A percentile compares a stretch with the other conserved stretches of the same genome.
These are phyloP conservation scores for Pleomassaria siparia DNA, from an alignment of 2,329 filamentous ascomycete species.

Conservation along the genomic window DNA sequence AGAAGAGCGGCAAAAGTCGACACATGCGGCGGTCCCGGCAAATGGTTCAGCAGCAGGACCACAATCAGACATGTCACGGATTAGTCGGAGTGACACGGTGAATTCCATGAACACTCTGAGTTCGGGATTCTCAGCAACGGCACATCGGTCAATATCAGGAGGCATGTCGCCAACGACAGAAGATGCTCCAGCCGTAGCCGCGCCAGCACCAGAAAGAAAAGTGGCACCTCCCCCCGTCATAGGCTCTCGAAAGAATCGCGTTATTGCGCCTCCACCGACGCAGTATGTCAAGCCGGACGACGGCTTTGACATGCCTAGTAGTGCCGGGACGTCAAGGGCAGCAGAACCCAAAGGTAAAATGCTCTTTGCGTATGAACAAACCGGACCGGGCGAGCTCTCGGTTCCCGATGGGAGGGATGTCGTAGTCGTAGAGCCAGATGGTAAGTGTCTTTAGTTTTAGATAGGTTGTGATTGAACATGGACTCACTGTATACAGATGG, in stretches of 20 bases:
- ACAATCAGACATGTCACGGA: constrained; percentile 64
- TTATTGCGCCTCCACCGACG: constrained; percentile 84
- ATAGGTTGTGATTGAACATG: neutral
- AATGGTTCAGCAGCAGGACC: constrained; percentile 51
- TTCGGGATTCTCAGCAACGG: constrained; percentile 82
- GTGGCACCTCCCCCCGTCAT: constrained; percentile 17
- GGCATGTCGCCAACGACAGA: constrained; percentile 55
- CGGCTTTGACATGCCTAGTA: constrained; percentile 45
- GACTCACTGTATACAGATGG: constrained; percentile 64
- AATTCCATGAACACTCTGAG: constrained; percentile 73
- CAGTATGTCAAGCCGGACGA: constrained; percentile 72
- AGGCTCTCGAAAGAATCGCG: constrained; percentile 60
- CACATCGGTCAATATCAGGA: constrained; percentile 73
- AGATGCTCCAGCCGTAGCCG: constrained; percentile 33
- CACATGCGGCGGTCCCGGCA: constrained; percentile 58
- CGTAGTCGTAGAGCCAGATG: constrained; percentile 79
- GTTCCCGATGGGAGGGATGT: constrained; percentile 80
- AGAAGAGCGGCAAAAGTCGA: constrained; percentile 76
- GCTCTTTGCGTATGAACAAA: constrained; percentile 84
- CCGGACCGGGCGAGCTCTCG: constrained; percentile 76
- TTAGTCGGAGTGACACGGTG: constrained; percentile 84
- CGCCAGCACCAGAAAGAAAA: constrained; percentile 35
- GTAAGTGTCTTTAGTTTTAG: constrained; percentile 55
- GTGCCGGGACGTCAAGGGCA: constrained; percentile 27
- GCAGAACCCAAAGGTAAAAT: constrained; percentile 76